A percentile compares a stretch with the other conserved stretches of the same genome.
Conservation (phyloP, 805 yeast species). For the Kuraishia ogatae region DNA sequence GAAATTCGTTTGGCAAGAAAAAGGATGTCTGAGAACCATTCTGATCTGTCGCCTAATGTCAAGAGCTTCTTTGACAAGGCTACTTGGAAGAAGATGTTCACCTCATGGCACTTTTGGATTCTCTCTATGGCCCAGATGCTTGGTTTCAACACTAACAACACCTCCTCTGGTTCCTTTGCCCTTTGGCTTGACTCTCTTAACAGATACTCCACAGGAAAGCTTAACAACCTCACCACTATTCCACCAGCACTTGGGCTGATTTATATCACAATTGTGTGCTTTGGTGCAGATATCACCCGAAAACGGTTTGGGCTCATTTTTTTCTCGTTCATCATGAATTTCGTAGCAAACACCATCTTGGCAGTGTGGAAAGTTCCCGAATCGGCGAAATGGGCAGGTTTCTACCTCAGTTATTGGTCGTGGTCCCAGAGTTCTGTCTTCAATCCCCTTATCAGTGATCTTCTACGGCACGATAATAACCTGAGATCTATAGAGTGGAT, state of each 20-base stretch:
- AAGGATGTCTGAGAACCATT: slow-evolving; percentile 25
- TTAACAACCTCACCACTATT: slow-evolving; percentile 42
- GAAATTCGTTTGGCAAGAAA: slow-evolving; percentile 42
- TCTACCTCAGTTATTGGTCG: slow-evolving; percentile 48
- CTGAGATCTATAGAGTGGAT: slow-evolving; percentile 49
- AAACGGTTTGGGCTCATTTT: slow-evolving; percentile 47
- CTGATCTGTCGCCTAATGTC: slow-evolving; percentile 16
- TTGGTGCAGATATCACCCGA: slow-evolving; percentile 43
- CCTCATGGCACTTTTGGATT: slow-evolving; percentile 54
- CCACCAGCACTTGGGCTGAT: slow-evolving; percentile 55
- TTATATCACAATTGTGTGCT: slow-evolving; percentile 34
- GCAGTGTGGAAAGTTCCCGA: slow-evolving; percentile 53
- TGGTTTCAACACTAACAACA: slow-evolving; percentile 56
- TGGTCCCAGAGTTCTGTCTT: slow-evolving; percentile 59
- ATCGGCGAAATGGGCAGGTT: slow-evolving; percentile 59
- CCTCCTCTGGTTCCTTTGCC: slow-evolving; percentile 45
- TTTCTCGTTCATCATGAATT: slow-evolving; percentile 44
- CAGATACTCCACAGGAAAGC: slow-evolving; percentile 30
- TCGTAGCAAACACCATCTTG: slow-evolving; percentile 43
- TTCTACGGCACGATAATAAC: slow-evolving; percentile 47
- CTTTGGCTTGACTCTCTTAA: slow-evolving; percentile 52
- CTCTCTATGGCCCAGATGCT: slow-evolving; percentile 45
- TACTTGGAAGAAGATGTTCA: slow-evolving; percentile 44
- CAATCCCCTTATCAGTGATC: slow-evolving; percentile 50
- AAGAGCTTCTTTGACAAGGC: slow-evolving; percentile 27